Conservation (phyloP, 805 yeast species). For the Candida boleticola region DNA sequence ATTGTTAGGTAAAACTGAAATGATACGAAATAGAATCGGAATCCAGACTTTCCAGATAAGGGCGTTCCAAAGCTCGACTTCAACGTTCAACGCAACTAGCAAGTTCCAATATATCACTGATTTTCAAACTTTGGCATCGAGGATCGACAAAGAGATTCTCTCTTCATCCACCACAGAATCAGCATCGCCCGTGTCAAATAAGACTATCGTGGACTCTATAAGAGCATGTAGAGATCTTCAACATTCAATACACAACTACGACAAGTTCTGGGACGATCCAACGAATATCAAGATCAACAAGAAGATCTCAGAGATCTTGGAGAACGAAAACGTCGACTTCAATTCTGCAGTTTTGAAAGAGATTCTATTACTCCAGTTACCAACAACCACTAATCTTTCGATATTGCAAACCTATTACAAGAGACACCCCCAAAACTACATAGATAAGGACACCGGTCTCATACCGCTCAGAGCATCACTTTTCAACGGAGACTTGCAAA, state of each 20-base stretch:
- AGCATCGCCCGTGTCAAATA: neutral
- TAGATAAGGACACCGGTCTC: slow-evolving; percentile 45
- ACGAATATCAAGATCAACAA: slow-evolving; percentile 17
- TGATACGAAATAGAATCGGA: neutral
- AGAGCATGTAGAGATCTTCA: slow-evolving; percentile 22
- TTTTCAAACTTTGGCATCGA: slow-evolving; percentile 10
- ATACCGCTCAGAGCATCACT: slow-evolving; percentile 64
- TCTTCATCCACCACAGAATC: too few species aligned
- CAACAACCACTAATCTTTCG: slow-evolving; percentile 26
- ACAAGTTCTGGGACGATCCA: slow-evolving; percentile 23
- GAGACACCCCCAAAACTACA: slow-evolving; percentile 22
- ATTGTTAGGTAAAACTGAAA: too few species aligned
- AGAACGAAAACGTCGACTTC: slow-evolving; percentile 16
- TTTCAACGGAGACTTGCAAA: slow-evolving; percentile 54
- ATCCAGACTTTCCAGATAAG: too few species aligned
- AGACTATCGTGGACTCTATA: slow-evolving; percentile 18
- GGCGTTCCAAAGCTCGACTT: too few species aligned
- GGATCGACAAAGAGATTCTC: slow-evolving; percentile 8
- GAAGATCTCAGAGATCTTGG: slow-evolving; percentile 20
- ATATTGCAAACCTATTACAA: slow-evolving; percentile 25
- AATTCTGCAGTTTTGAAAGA: slow-evolving; percentile 22
- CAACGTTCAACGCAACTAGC: too few species aligned
- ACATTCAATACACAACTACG: slow-evolving; percentile 14
- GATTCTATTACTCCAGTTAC: slow-evolving; percentile 32
- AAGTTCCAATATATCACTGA: slow-evolving; percentile 11